Conservation (phyloP, 305 asterid species). For the Rubia balearica region DNA sequence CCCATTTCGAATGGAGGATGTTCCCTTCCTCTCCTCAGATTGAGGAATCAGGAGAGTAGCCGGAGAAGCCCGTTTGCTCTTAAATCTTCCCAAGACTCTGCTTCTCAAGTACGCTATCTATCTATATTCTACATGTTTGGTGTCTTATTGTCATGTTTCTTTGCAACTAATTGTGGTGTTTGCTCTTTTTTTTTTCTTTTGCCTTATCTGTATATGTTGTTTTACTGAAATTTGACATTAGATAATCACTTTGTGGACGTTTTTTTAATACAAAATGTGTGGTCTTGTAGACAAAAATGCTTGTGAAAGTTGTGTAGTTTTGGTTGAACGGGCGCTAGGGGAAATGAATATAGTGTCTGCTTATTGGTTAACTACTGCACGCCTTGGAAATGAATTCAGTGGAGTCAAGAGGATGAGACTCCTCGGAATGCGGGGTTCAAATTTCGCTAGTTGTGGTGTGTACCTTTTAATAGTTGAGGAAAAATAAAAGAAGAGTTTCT, state of each 20-base stretch:
- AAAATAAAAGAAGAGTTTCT: neutral
- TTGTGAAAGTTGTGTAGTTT: neutral
- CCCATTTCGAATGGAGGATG: constrained; percentile 14
- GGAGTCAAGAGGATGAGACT: neutral
- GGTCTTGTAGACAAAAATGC: neutral
- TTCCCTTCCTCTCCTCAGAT: neutral
- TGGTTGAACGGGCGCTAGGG: neutral
- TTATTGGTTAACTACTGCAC: neutral
- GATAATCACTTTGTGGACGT: neutral
- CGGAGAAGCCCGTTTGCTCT: constrained; percentile 5
- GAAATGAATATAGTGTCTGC: neutral
- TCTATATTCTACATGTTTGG: neutral
- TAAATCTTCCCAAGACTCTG: constrained; percentile 13
- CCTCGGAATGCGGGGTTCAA: neutral
- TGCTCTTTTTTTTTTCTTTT: neutral
- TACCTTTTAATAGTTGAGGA: neutral
- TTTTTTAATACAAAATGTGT: neutral
- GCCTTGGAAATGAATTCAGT: neutral
- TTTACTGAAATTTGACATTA: neutral
- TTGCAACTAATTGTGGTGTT: neutral
- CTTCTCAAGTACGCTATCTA: constrained; percentile 7
- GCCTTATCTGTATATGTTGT: neutral
- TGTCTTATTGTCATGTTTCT: neutral
- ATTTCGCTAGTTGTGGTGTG: neutral
- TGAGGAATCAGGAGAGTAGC: neutral